These are phyloP conservation scores for Pyrenochaeta sp. DNA, from an alignment of 2,329 filamentous ascomycete genomes.

Conservation along the genomic window DNA sequence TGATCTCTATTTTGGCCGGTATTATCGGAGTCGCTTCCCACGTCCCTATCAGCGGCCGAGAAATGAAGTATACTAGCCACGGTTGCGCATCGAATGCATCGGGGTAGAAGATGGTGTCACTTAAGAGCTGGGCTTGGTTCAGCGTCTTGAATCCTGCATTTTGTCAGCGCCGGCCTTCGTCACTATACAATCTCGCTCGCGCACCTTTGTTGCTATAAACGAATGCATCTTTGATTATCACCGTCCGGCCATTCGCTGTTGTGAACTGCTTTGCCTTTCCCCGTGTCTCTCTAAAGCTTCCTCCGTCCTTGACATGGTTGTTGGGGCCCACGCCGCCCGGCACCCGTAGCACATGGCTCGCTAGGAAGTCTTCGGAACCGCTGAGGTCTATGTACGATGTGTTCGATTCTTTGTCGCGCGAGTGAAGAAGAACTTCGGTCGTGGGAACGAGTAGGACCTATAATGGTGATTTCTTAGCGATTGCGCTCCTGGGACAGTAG, in stretches of 20 bases:
- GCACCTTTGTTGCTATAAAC: slow-evolving; percentile 96
- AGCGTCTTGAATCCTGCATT: slow-evolving; percentile 83
- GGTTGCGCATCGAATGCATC: slow-evolving; percentile 88
- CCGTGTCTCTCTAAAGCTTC: slow-evolving; percentile 78
- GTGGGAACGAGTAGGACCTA: slow-evolving; percentile 88
- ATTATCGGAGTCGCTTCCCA: slow-evolving; percentile 79
- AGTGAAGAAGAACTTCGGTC: slow-evolving; percentile 88
- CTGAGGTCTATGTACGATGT: slow-evolving; percentile 80
- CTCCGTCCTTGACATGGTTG: slow-evolving; percentile 59
- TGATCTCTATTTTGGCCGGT: slow-evolving; percentile 61
- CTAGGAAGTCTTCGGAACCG: slow-evolving; percentile 91
- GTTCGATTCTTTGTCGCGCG: slow-evolving; percentile 86
- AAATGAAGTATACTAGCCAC: slow-evolving; percentile 98
- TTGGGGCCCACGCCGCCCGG: slow-evolving; percentile 62
- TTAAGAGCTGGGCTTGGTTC: slow-evolving; percentile 85
- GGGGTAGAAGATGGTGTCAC: slow-evolving; percentile 86
- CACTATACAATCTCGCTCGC: background rate
- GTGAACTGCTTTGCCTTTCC: slow-evolving; percentile 94
- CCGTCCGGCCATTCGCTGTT: slow-evolving; percentile 89
- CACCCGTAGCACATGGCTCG: slow-evolving; percentile 93
- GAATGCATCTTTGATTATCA: slow-evolving; percentile 91
- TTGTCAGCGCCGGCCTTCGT: slow-evolving; percentile 18
- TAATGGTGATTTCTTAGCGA: slow-evolving; percentile 8
- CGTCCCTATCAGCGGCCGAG: slow-evolving; percentile 81
- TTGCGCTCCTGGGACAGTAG: background rate